Conservation (phyloP, 441 rosid species). For the Erysimum cheiri region DNA sequence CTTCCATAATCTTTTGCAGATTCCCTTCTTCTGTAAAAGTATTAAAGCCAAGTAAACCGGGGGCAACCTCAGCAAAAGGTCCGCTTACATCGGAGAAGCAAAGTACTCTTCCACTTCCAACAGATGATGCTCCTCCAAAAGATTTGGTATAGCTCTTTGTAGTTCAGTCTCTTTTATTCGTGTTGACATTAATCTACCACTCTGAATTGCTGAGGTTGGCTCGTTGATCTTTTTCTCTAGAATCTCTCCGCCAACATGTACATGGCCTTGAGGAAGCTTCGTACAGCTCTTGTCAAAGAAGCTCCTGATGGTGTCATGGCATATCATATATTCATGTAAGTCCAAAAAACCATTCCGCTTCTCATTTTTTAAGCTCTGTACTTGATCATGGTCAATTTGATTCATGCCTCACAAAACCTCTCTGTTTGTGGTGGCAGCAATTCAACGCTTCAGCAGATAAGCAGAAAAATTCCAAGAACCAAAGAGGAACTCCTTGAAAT, state of each 20-base stretch:
- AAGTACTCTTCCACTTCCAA: constrained; percentile 53
- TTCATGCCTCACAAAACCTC: neutral
- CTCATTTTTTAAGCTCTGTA: constrained; percentile 18
- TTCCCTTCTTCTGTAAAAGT: constrained; percentile 74
- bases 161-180: constrained; percentile 9
- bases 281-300: constrained; percentile 82
- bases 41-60: constrained; percentile 61
- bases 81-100: constrained; percentile 55
- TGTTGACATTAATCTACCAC: constrained; percentile 30
- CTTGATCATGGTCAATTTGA: constrained; percentile 25
- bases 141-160: constrained; percentile 67
- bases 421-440: constrained; percentile 58
- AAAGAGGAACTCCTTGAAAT: constrained; percentile 93
- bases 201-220: constrained; percentile 24
- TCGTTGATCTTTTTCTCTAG: constrained; percentile 46
- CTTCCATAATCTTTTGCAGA: constrained; percentile 50
- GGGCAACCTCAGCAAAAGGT: constrained; percentile 74
- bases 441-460: constrained; percentile 73
- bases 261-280: constrained; percentile 76
- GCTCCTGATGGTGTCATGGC: constrained; percentile 83
- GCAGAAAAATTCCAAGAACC: constrained; percentile 84
- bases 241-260: constrained; percentile 75
- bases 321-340: constrained; percentile 93
- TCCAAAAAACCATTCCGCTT: constrained; percentile 13
- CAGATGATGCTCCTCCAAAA: constrained; percentile 47